Evolutionary conservation across 192 early-diverging fungal species (phyloP).

Genomic region (Linnemannia hyalina): DNA sequence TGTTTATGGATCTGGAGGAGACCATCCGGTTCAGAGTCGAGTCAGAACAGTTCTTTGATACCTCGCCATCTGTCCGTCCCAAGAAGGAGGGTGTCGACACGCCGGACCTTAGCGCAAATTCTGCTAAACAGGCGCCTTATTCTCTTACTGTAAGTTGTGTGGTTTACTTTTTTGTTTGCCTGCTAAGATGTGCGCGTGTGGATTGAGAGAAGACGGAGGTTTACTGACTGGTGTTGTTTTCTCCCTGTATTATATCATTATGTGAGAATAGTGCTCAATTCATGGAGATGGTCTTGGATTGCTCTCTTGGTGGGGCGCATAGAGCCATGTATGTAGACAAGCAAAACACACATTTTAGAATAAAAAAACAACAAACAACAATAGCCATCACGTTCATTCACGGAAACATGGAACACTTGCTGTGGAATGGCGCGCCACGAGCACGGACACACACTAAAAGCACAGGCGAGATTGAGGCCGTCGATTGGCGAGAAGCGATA

Average conservation of each 20-base stretch:
- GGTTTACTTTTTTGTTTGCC: neutral
- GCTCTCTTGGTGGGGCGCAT: slow-evolving; percentile 76
- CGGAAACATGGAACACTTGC: neutral
- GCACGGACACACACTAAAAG: neutral
- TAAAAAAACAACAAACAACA: neutral
- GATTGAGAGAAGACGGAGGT: no score
- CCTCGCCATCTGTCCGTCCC: slow-evolving; percentile 69
- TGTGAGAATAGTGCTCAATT: slow-evolving; percentile 70
- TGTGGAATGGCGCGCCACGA: neutral
- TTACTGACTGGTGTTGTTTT: neutral
- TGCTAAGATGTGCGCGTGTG: neutral
- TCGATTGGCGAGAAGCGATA: no score
- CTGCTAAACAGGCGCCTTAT: slow-evolving; percentile 66
- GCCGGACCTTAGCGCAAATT: slow-evolving; percentile 62
- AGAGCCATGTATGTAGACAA: neutral
- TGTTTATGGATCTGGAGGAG: slow-evolving; percentile 89
- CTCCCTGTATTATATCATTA: neutral
- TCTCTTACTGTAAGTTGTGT: slow-evolving; percentile 59
- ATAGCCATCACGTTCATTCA: neutral
- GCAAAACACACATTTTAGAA: neutral
- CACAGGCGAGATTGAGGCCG: neutral
- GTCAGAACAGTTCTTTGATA: slow-evolving; percentile 81
- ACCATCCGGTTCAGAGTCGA: slow-evolving; percentile 83
- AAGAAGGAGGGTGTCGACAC: slow-evolving; percentile 59
- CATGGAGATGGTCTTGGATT: slow-evolving; percentile 78